phyloP scores from a whole-genome alignment of 139 green algal genomes.

The Edaphochlamys debaryana region DNA sequence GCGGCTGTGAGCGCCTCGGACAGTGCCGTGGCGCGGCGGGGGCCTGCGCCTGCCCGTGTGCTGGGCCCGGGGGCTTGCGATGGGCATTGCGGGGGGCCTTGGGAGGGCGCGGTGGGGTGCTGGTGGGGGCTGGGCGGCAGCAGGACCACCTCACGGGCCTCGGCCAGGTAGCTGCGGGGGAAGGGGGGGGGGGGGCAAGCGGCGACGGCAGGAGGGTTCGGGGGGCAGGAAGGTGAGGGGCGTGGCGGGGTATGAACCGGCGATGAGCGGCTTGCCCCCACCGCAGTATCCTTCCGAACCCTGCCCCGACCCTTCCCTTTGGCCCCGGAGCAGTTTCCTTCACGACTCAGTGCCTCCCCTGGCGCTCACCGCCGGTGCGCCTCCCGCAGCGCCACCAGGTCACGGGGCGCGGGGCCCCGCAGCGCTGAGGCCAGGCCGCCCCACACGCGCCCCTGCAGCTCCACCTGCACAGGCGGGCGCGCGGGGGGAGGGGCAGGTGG shows the following conservation, averaged over 20 bases:
- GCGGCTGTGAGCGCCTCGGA: background rate
- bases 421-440: background rate
- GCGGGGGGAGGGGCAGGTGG: background rate
- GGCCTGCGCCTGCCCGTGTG: background rate
- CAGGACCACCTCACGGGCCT: background rate
- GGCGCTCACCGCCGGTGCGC: constrained; percentile 7
- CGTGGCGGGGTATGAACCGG: too few species aligned
- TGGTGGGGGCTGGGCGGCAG: background rate
- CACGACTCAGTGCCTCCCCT: too few species aligned
- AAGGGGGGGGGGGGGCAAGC: background rate
- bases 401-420: background rate
- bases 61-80: too few species aligned
- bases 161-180: background rate
- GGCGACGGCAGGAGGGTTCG: background rate
- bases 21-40: background rate
- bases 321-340: too few species aligned
- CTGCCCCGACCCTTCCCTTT: too few species aligned
- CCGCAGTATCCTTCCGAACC: too few species aligned
- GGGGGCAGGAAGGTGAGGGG: background rate
- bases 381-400: constrained; percentile 24
- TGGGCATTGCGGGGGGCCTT: too few species aligned
- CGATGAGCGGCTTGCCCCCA: too few species aligned
- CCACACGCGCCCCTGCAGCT: constrained; percentile 26
- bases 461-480: constrained; percentile 4
- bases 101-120: too few species aligned